These are phyloP conservation scores for Aquilaria yunnanensis DNA, from an alignment of 345 rosid species.

Conservation along the genomic window DNA sequence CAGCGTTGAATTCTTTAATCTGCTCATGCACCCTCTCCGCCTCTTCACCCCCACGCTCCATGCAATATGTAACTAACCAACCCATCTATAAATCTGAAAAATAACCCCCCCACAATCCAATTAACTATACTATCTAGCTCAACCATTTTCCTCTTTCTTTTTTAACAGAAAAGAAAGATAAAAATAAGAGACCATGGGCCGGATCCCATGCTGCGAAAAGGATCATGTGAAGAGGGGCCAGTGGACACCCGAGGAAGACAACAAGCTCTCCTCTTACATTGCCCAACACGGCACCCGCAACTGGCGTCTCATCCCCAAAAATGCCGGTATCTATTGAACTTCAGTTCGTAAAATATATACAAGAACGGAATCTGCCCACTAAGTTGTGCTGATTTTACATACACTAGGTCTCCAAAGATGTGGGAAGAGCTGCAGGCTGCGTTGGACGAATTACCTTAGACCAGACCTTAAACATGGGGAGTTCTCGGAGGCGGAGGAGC, in stretches of 20 bases:
- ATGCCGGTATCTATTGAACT: slow-evolving; percentile 42
- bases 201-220: slow-evolving; percentile 95
- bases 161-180: background rate
- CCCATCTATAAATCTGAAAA: no score
- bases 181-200: slow-evolving; percentile 43
- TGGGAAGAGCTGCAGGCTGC: slow-evolving; percentile 86
- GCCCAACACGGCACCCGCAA: slow-evolving; percentile 91
- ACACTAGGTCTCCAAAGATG: slow-evolving; percentile 75
- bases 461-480: slow-evolving; percentile 88
- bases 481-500: slow-evolving; percentile 74
- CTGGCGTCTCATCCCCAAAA: slow-evolving; percentile 97
- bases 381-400: background rate
- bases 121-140: background rate
- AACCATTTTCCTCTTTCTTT: slow-evolving; percentile 21
- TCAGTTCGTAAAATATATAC: background rate
- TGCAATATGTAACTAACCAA: no score
- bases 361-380: background rate
- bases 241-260: slow-evolving; percentile 99
- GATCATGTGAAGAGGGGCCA: slow-evolving; percentile 92
- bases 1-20: no score
- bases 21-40: no score
- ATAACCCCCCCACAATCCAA: no score
- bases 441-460: slow-evolving; percentile 90
- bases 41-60: no score
- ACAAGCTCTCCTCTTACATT: slow-evolving; percentile 85